phyloP scores from a whole-genome alignment of 129 eudicot species.

The Silybum marianum region DNA sequence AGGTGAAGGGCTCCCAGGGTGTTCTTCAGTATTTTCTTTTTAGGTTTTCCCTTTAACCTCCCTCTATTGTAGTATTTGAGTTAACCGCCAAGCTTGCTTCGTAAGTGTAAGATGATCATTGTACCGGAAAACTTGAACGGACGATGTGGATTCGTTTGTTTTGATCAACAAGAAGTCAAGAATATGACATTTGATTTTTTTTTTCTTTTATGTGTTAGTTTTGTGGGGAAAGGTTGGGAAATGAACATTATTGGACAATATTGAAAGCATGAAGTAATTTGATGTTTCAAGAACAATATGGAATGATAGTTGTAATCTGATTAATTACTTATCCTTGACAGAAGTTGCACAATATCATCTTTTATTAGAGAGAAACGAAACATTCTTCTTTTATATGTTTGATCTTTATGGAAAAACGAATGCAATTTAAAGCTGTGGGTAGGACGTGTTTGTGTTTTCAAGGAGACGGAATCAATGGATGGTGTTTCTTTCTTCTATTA shows the following conservation, averaged over 20 bases:
- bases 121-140: neutral
- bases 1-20: too few species aligned
- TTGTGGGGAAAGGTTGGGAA: neutral
- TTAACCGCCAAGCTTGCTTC: neutral
- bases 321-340: neutral
- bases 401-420: neutral
- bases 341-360: neutral
- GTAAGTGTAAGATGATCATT: neutral
- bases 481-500: slow-evolving; percentile 1
- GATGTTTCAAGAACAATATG: slow-evolving; percentile 3
- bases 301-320: slow-evolving; percentile 6
- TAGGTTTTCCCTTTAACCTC: too few species aligned
- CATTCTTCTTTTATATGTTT: slow-evolving; percentile 13
- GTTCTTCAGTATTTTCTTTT: too few species aligned
- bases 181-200: slow-evolving; percentile 4
- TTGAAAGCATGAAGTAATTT: slow-evolving; percentile 5
- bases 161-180: neutral
- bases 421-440: neutral
- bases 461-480: slow-evolving; percentile 3
- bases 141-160: neutral
- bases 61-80: slow-evolving; percentile 1
- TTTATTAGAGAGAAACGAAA: slow-evolving; percentile 7
- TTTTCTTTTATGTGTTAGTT: slow-evolving; percentile 10
- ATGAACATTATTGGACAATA: neutral
- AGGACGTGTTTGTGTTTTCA: neutral